Base-by-base conservation (phyloP, 768 basidiomycete species). In the Sistotremastrum suecicum region DNA sequence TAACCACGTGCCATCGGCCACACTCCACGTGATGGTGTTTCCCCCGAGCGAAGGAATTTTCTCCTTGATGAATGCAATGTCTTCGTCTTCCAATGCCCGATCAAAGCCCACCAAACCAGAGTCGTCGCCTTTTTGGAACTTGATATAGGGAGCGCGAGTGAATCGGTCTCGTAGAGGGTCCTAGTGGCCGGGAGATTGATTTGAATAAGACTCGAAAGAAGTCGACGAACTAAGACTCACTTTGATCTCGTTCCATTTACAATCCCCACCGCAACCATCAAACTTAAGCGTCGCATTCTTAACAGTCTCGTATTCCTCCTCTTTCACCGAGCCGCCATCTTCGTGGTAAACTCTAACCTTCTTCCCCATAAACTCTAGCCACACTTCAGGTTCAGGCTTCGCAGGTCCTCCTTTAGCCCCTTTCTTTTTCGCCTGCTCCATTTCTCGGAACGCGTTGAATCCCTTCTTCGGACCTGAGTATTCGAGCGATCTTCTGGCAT, bases 391-490 rank as follows among this genome's bases (percentile, higher is more conserved):
- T 51, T 69, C 60, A 37, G 54, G 39, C 43, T 54, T 53, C 29
- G 50, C 48, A 39, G 54, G 50, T 8, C n/a, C 47, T 38, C 45
- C 53, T 5, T 58, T 65, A 28, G 55, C 61, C 40, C 54, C 62
- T 28, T 63, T 62, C 48, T 64, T 67, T 37, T 60, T 59, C 34
- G 59, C 58, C 40, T 65, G 69, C 12, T 61, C 65, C 73, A 76
- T 78, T 50, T 81, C 76, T 44, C 69, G 69, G 68, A 90, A 90
- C 10, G 87, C 87, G 55, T 89, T 80, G 64, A 90, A 90, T 7
- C 80, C 80, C 42, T 61, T 60, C 7, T 64, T 64, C 12, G 63
- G 63, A 1, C 20, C 20, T 37, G 65, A 66, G 4, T 71, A 63
- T 43, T 80, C 71, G 40, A 59, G 58, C 38, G 80, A 76, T 49